Percentiles rank a stretch among this genome's conserved stretches.
phyloP scores from a whole-genome alignment of 805 yeast species.

The Dipodascus geniculatus region DNA sequence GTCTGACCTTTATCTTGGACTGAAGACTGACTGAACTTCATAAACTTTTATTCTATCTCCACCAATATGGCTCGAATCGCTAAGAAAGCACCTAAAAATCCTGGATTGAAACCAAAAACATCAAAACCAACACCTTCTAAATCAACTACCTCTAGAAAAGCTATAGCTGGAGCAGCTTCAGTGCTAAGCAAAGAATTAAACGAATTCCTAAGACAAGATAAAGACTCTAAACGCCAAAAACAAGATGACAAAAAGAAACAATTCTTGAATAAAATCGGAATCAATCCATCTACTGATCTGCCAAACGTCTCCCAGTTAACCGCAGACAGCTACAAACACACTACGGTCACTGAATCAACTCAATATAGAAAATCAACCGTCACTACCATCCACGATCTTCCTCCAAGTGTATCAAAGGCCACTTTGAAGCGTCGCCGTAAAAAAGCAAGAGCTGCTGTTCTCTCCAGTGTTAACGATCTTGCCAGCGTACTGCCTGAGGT shows the following conservation, averaged over 20 bases:
- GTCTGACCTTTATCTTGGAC: too few relatives aligned
- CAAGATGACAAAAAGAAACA: slow-evolving; percentile 11
- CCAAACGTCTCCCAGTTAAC: neutral
- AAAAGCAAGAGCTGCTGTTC: slow-evolving; percentile 11
- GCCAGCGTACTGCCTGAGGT: slow-evolving; percentile 12
- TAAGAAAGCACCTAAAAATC: neutral
- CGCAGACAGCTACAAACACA: neutral
- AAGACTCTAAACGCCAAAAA: slow-evolving; percentile 15
- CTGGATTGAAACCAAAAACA: neutral
- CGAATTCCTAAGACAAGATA: slow-evolving; percentile 10
- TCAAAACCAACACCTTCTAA: neutral
- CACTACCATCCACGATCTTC: neutral
- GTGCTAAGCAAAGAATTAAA: slow-evolving; percentile 8
- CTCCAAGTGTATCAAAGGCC: slow-evolving; percentile 12
- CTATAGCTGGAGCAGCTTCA: slow-evolving; percentile 1
- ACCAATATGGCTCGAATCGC: neutral
- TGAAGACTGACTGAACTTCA: too few relatives aligned
- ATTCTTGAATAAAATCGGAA: slow-evolving; percentile 6
- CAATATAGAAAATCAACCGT: neutral
- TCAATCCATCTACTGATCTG: slow-evolving; percentile 3
- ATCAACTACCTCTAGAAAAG: neutral
- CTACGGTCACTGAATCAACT: neutral
- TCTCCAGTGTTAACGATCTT: slow-evolving; percentile 11
- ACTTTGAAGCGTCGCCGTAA: slow-evolving; percentile 12
- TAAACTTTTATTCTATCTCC: neutral